These are phyloP conservation scores for Teratosphaeriaceae sp. DNA, from an alignment of 2,329 filamentous ascomycete genomes.

Conservation along the genomic window DNA sequence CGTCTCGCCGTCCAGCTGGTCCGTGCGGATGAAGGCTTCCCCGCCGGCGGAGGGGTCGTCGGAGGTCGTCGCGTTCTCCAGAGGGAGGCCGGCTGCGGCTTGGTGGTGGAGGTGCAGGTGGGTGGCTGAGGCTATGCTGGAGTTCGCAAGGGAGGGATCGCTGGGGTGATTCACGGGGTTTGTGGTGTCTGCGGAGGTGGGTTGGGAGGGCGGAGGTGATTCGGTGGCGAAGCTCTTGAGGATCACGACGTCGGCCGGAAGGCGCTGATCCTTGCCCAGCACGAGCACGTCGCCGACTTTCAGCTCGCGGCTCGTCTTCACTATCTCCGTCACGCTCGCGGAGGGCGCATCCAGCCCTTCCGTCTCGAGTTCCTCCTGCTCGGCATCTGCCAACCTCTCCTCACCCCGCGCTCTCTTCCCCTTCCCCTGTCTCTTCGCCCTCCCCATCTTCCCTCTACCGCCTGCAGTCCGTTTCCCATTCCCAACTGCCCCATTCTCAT, in stretches of 20 bases:
- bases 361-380: constrained; percentile 58
- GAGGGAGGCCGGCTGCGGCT: too few relatives aligned
- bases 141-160: too few relatives aligned
- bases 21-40: constrained; percentile 94
- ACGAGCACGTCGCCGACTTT: constrained; percentile 96
- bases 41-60: constrained; percentile 48
- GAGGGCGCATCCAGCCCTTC: constrained; percentile 31
- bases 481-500: constrained; percentile 43
- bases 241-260: constrained; percentile 91
- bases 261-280: constrained; percentile 81
- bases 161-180: too few relatives aligned
- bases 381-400: constrained; percentile 56
- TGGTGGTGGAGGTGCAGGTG: too few relatives aligned
- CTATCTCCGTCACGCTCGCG: constrained; percentile 51
- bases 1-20: constrained; percentile 95
- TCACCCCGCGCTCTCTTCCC: constrained; percentile 22
- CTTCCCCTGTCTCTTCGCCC: constrained; percentile 29
- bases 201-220: too few relatives aligned
- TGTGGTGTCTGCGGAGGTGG: too few relatives aligned
- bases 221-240: constrained; percentile 71
- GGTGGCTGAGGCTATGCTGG: too few relatives aligned
- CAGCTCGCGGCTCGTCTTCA: constrained; percentile 77
- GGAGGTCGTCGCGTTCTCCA: constrained; percentile 30
- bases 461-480: constrained; percentile 11
- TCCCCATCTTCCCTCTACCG: constrained; percentile 26